Base-by-base conservation (phyloP, 1,284 basidiomycete species). In the Ceratobasidium sp. region DNA sequence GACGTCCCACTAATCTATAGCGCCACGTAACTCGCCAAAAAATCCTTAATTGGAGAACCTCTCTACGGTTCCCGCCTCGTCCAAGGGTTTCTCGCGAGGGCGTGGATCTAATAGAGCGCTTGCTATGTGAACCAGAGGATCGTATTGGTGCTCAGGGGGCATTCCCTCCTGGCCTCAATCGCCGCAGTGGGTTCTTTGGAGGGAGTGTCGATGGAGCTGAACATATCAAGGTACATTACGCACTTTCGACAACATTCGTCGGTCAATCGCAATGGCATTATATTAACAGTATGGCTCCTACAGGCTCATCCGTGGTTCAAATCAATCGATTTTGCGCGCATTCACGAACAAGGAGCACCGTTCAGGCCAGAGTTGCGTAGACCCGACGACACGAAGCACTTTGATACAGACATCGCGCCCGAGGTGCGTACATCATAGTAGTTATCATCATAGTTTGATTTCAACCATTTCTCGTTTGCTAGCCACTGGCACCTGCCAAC, bases 71-170 rank as follows among this genome's bases (percentile, higher is more conserved):
- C 85, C 96, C 96, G 1, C 88, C 92, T 25, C 89, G 90, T 79
- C 95, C 95, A 77, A 88, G 87, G 77, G 91, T 97, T 75, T 96
- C 95, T 37, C 89, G 90, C 80, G 94, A 96, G 83, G 96, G 92
- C 49, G 88, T 95, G 79, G 92, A 92, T 85, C 87, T 98, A 81
- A 95, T 99, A 88, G 88, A 92, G 80, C 90, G 90, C 78, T 88
- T 99, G 22, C 89, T 98, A 44, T 98, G 97, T 83, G 97, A 99
- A 84, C 91, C 95, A 5, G 95, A 97, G 84, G 96, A 98, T 82
- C 90, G 97, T 44, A 87, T 99, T 44, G 97, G 96, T 25, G 92
- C 91, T 77, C 89, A 91, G 81, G 84, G 87, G 89, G 13, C 86
- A 90, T 52, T 92, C 91, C 73, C 90, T 90, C 56, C 90, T 89